phyloP scores from a whole-genome alignment of 1,284 basidiomycete species.

The Ganoderma sinense region DNA sequence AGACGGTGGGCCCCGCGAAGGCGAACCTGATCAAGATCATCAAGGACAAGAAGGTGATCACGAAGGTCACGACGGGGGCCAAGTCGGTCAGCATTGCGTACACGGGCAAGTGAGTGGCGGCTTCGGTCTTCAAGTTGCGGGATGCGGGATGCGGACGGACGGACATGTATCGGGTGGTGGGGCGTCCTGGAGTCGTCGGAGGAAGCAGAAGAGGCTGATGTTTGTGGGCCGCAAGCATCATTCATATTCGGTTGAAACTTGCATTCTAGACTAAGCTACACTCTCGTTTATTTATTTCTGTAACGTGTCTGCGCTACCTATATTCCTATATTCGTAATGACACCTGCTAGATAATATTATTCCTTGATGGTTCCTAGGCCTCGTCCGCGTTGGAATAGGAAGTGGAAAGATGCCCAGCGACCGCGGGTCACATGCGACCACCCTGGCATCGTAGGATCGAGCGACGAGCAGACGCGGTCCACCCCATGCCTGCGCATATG shows the following conservation, averaged over 20 bases:
- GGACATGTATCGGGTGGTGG: no score
- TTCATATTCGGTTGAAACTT: not conserved
- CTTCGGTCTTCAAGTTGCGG: no score
- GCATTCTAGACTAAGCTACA: not conserved
- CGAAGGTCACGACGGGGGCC: not conserved
- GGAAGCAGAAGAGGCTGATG: not conserved
- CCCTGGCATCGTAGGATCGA: no score
- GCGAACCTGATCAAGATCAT: constrained; percentile 42
- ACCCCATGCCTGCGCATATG: no score
- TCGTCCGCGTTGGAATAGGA: no score
- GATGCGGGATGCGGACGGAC: no score
- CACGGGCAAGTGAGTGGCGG: not conserved
- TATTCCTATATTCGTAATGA: not conserved
- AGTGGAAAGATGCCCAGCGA: no score
- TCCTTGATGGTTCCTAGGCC: no score
- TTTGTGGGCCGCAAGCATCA: not conserved
- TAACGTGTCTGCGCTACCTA: not conserved
- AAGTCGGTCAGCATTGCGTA: not conserved
- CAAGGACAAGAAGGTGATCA: constrained; percentile 33
- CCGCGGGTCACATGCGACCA: no score
- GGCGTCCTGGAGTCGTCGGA: no score
- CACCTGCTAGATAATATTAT: not conserved
- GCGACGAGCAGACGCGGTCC: no score
- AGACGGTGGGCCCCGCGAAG: constrained; percentile 28
- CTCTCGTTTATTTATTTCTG: not conserved